phyloP scores from a whole-genome alignment of 2,329 filamentous ascomycete species.

The Penicillium sp. region DNA sequence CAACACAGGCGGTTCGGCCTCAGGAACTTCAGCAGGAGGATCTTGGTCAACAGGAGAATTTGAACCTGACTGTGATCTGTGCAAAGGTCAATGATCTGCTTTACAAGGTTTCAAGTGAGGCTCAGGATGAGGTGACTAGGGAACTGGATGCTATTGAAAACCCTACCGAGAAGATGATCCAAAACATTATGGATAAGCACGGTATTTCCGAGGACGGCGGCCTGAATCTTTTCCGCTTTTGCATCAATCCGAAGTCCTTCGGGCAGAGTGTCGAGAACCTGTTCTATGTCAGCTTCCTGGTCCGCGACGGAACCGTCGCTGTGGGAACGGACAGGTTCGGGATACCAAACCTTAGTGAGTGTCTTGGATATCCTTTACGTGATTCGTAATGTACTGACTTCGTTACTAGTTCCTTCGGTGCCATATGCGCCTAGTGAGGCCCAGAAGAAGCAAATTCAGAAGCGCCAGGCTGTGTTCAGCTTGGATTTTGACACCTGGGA shows the following conservation, averaged over 20 bases:
- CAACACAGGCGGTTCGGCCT: constrained; percentile 65
- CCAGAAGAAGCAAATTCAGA: constrained; percentile 52
- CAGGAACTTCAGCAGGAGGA: constrained; percentile 71
- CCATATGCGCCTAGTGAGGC: constrained; percentile 47
- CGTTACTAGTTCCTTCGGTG: constrained; percentile 40
- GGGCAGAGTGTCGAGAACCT: constrained; percentile 94
- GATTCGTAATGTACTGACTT: constrained; percentile 6
- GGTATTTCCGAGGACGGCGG: constrained; percentile 64
- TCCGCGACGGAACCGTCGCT: constrained; percentile 74
- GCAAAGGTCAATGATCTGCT: constrained; percentile 65
- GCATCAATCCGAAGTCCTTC: constrained; percentile 84
- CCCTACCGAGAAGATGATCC: constrained; percentile 36
- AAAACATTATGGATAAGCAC: constrained; percentile 58
- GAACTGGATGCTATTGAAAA: constrained; percentile 35
- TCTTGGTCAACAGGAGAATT: constrained; percentile 68
- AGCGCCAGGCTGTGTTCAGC: constrained; percentile 81
- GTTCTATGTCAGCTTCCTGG: constrained; percentile 92
- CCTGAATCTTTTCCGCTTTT: constrained; percentile 77
- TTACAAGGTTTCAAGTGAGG: constrained; percentile 37
- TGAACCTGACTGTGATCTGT: constrained; percentile 74
- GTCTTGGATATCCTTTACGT: not conserved
- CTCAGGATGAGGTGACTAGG: constrained; percentile 47
- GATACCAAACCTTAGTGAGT: constrained; percentile 75
- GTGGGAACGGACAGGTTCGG: constrained; percentile 68
- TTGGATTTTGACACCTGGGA: constrained; percentile 82